A percentile compares a stretch with the other conserved stretches of the same genome.
These are phyloP conservation scores for Casuarina glauca DNA, from an alignment of 306 rosid species.

Conservation along the genomic window DNA sequence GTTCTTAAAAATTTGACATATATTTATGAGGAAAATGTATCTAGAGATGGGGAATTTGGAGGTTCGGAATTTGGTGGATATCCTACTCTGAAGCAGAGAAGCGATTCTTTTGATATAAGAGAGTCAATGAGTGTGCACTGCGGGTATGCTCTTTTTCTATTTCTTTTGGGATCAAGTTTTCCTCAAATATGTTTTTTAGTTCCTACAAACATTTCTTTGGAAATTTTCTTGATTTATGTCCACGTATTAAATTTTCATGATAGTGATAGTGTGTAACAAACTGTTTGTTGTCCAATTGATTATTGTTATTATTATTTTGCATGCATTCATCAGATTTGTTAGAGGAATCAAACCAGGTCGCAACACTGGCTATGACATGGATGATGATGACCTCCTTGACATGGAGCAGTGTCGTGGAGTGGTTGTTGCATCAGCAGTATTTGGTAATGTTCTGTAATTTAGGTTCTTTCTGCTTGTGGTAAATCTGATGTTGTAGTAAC, in stretches of 20 bases:
- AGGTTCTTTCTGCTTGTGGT: slow-evolving; percentile 14
- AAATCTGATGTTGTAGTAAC: slow-evolving; percentile 29
- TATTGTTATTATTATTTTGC: slow-evolving; percentile 8
- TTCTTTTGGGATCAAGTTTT: slow-evolving; percentile 7
- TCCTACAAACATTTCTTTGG: slow-evolving; percentile 15
- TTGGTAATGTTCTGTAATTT: slow-evolving; percentile 52
- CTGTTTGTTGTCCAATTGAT: slow-evolving; percentile 22
- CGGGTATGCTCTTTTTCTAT: slow-evolving; percentile 59
- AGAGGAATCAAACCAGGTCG: slow-evolving; percentile 76
- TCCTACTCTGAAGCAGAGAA: slow-evolving; percentile 81
- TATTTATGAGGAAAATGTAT: slow-evolving; percentile 63
- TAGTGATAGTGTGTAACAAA: neutral
- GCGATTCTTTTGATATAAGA: slow-evolving; percentile 60
- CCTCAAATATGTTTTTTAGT: slow-evolving; percentile 11
- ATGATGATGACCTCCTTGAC: slow-evolving; percentile 63
- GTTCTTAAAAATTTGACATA: slow-evolving; percentile 66
- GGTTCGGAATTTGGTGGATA: slow-evolving; percentile 98
- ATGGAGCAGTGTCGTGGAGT: slow-evolving; percentile 87
- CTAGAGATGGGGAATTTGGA: slow-evolving; percentile 71
- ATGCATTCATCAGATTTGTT: slow-evolving; percentile 59
- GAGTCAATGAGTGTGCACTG: slow-evolving; percentile 86
- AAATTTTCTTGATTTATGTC: neutral
- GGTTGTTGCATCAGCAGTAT: slow-evolving; percentile 93
- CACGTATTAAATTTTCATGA: neutral
- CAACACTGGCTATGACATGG: slow-evolving; percentile 81